Conservation (phyloP, 2,329 filamentous ascomycete genomes). For the Podosphaera fusca region DNA sequence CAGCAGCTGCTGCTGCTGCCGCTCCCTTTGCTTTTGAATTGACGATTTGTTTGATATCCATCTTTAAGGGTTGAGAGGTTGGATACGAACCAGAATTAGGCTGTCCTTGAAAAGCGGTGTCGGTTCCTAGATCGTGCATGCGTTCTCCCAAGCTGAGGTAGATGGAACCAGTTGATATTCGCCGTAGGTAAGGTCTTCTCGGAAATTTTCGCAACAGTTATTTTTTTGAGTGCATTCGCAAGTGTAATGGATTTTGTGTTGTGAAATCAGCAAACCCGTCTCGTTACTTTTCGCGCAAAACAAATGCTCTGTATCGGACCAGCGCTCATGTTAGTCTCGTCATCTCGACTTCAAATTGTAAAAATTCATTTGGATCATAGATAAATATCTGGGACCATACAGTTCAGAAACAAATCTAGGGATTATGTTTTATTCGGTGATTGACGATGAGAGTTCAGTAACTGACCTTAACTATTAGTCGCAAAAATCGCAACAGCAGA, state of each 20-base stretch:
- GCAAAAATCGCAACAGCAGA: neutral
- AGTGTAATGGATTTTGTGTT: no score
- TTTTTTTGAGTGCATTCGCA: neutral
- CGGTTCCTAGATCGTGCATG: neutral
- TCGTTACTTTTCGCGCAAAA: no score
- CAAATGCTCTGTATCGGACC: no score
- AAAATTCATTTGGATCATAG: no score
- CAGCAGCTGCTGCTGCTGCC: slow-evolving; percentile 11
- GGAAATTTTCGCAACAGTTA: neutral
- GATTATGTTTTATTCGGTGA: neutral
- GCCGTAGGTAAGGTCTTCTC: neutral
- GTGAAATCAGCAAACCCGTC: no score
- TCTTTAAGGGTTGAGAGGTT: slow-evolving; percentile 2
- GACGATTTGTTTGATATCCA: slow-evolving; percentile 18
- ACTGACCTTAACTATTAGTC: neutral
- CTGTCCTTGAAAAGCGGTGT: neutral
- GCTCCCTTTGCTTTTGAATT: slow-evolving; percentile 16
- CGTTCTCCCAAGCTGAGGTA: neutral
- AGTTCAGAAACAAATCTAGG: no score
- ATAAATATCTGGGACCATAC: no score
- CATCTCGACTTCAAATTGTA: no score
- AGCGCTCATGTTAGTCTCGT: no score
- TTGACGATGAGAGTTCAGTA: neutral
- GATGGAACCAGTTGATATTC: neutral
- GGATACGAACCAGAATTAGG: neutral